Conservation (phyloP, 78 protist species). For the Bigelowiella natans region DNA sequence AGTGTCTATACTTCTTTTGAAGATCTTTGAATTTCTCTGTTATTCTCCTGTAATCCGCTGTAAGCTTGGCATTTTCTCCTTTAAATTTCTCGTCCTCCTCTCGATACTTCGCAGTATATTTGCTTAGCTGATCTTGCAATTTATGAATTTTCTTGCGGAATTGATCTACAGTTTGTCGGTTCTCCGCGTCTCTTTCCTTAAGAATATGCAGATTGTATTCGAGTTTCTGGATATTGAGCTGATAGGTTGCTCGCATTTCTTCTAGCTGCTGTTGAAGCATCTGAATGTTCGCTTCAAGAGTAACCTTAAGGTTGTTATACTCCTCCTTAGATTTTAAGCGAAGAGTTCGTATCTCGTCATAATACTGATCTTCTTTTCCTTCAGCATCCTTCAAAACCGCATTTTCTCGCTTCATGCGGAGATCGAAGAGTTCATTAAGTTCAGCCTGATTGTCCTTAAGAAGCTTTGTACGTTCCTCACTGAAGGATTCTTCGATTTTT, state of each 20-base stretch:
- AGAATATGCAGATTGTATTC: slow-evolving; percentile 59
- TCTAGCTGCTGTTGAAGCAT: slow-evolving; percentile 49
- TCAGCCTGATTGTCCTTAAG: slow-evolving; percentile 6
- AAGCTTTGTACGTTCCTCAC: slow-evolving; percentile 43
- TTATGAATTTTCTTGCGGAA: slow-evolving; percentile 44
- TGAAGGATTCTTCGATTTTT: slow-evolving; percentile 46
- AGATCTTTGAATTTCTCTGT: slow-evolving; percentile 66
- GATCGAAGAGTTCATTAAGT: slow-evolving; percentile 16
- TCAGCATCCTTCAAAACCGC: background rate
- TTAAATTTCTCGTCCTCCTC: slow-evolving; percentile 9
- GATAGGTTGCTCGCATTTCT: slow-evolving; percentile 43
- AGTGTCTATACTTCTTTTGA: slow-evolving; percentile 52
- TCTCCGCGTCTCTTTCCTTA: slow-evolving; percentile 50
- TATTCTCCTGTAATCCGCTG: slow-evolving; percentile 53
- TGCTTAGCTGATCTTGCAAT: slow-evolving; percentile 33
- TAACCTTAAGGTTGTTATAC: slow-evolving; percentile 46
- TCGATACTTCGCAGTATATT: slow-evolving; percentile 4
- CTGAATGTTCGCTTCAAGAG: slow-evolving; percentile 44
- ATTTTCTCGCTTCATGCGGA: slow-evolving; percentile 35
- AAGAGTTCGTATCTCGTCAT: slow-evolving; percentile 27
- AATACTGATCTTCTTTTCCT: slow-evolving; percentile 28
- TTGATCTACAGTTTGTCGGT: slow-evolving; percentile 36
- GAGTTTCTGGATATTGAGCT: slow-evolving; percentile 64
- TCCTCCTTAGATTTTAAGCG: slow-evolving; percentile 42
- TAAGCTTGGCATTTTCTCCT: slow-evolving; percentile 22